phyloP scores from a whole-genome alignment of 352 stramenopile species.

The Pythium phragmitis region DNA sequence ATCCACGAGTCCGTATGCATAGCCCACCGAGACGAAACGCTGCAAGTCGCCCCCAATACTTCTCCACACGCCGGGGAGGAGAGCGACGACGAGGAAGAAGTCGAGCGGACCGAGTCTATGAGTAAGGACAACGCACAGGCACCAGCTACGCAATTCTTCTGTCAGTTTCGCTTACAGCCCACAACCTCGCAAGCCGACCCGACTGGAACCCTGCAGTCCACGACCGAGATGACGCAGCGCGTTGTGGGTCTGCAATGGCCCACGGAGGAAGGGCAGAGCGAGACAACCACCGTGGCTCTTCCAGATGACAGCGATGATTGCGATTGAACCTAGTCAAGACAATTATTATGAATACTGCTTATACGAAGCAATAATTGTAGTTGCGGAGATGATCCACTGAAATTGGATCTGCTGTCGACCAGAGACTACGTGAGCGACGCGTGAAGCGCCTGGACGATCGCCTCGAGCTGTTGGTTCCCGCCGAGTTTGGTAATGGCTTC shows the following conservation, averaged over 20 bases:
- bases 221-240: slow-evolving; percentile 28
- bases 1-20: slow-evolving; percentile 57
- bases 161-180: slow-evolving; percentile 27
- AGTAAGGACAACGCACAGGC: background rate
- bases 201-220: background rate
- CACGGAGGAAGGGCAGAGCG: slow-evolving; percentile 16
- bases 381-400: background rate
- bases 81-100: background rate
- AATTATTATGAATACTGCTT: background rate
- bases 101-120: background rate
- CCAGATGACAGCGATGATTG: background rate
- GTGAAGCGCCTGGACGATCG: slow-evolving; percentile 57
- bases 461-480: slow-evolving; percentile 55
- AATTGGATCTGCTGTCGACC: too few relatives aligned
- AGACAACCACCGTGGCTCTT: background rate
- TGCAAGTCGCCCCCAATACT: background rate
- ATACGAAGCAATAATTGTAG: background rate
- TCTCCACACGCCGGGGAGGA: background rate
- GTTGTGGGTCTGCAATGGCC: slow-evolving; percentile 9
- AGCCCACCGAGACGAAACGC: slow-evolving; percentile 5
- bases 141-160: slow-evolving; percentile 1
- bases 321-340: background rate
- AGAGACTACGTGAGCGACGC: slow-evolving; percentile 40
- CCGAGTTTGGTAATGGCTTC: slow-evolving; percentile 47
- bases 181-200: background rate